These are phyloP conservation scores for Flaveria brownii DNA, from an alignment of 129 eudicot species.

Conservation along the genomic window DNA sequence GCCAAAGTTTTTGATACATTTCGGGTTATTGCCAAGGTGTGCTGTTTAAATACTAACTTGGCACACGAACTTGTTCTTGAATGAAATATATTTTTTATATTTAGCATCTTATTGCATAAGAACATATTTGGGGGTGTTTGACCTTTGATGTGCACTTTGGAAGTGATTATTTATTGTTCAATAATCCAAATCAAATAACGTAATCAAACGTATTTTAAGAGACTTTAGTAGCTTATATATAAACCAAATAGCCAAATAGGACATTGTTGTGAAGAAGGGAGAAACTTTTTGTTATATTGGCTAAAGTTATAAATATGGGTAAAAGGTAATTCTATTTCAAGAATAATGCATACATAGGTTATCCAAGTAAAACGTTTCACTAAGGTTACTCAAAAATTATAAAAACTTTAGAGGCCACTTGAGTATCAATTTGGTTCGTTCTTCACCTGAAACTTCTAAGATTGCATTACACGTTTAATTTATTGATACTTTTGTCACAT, in stretches of 20 bases:
- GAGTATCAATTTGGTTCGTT: no score
- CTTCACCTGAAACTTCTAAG: no score
- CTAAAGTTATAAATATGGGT: neutral
- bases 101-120: neutral
- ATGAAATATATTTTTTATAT: neutral
- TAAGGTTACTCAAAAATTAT: neutral
- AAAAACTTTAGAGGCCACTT: neutral
- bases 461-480: no score
- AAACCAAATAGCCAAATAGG: neutral
- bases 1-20: constrained; percentile 82
- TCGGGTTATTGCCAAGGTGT: constrained; percentile 80
- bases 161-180: neutral
- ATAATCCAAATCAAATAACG: neutral
- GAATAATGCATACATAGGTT: neutral
- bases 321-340: neutral
- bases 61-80: neutral
- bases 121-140: neutral
- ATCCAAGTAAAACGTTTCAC: neutral
- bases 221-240: neutral
- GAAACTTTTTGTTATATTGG: neutral
- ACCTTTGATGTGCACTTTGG: constrained; percentile 4
- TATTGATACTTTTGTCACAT: no score
- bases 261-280: neutral
- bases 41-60: neutral
- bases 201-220: neutral